Base-by-base conservation (phyloP, 2,329 filamentous ascomycete genomes). In the Aquanectria penicillioides region DNA sequence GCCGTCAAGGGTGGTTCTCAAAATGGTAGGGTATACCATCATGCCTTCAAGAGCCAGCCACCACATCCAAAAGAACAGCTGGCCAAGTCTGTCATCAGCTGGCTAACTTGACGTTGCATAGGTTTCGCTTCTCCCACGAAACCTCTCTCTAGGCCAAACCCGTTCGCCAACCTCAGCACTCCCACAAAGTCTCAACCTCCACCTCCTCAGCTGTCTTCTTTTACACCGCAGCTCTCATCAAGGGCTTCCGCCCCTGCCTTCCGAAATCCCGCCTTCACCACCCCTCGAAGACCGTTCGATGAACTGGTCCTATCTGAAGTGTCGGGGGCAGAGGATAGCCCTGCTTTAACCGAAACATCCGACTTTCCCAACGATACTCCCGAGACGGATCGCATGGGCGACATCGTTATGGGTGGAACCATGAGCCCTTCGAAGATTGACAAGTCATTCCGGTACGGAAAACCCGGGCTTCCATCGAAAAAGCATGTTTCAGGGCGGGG, bases 201-300 rank as follows among this genome's bases (percentile, higher is more conserved):
- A 3, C 72, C 77, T 17, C 79, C 80, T 2, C 75, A 78, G 52
- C 74, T 79, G n/a, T 78, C 80, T 11, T 73, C 79, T 37, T 83
- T 86, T 68, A 78, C 77, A 23, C 78, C 81, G 6, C 74, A 78
- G 38, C 61, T 81, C 4, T 71, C 76, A 5, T 75, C 75, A 51
- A 75, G 76, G 33, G 74, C 78, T 40, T 75, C 78, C 0, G 83
- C 81, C 0, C 77, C 84, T 12, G 78, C 81, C 1, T 89, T 89
- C 62, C 83, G 86, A 18, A 89, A 89, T 64, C 84, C 86, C 1
- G 83, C 86, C 3, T 89, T 89, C 63, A 88, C 83, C 2, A 89
- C 87, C 0, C 87, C 86, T 1, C 83, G 87, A 44, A 85, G 82
- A 57, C 81, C 83, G 0, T 78, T 84, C 58, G 85, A 88, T 29